These are phyloP conservation scores for Hymenoscyphus fructigenus DNA, from an alignment of 2,329 filamentous ascomycete genomes.

Conservation along the genomic window DNA sequence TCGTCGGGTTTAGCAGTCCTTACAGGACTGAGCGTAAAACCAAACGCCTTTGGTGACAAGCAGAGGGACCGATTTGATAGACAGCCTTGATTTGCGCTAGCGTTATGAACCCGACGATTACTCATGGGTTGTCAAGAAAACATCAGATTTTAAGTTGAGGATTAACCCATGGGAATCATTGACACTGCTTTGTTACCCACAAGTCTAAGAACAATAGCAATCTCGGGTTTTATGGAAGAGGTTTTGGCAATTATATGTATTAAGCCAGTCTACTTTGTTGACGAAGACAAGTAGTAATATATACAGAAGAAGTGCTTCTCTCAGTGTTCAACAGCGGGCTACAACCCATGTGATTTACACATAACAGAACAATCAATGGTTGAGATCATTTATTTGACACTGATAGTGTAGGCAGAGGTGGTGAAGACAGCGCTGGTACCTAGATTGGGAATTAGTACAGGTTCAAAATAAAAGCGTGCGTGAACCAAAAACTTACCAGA, in stretches of 20 bases:
- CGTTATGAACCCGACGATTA: too few species aligned
- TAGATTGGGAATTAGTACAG: slow-evolving; percentile 17
- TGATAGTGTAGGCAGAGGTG: slow-evolving; percentile 38
- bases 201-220: too few species aligned
- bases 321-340: background rate
- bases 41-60: too few species aligned
- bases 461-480: background rate
- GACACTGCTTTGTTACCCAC: too few species aligned
- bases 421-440: slow-evolving; percentile 43
- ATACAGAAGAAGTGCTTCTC: background rate
- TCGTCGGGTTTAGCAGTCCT: too few species aligned
- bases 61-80: too few species aligned
- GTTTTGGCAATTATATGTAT: background rate
- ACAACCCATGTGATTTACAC: background rate
- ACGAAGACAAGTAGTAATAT: background rate
- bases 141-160: too few species aligned
- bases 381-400: slow-evolving; percentile 7
- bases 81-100: too few species aligned
- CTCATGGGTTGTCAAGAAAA: too few species aligned
- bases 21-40: too few species aligned
- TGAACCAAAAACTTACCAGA: slow-evolving; percentile 37
- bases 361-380: background rate
- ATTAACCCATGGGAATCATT: too few species aligned
- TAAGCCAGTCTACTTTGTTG: background rate
- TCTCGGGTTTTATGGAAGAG: background rate